Percentiles rank a stretch among this genome's conserved stretches.
These are phyloP conservation scores for Penicillium italicum DNA, from an alignment of 2,329 filamentous ascomycete genomes.

Conservation along the genomic window DNA sequence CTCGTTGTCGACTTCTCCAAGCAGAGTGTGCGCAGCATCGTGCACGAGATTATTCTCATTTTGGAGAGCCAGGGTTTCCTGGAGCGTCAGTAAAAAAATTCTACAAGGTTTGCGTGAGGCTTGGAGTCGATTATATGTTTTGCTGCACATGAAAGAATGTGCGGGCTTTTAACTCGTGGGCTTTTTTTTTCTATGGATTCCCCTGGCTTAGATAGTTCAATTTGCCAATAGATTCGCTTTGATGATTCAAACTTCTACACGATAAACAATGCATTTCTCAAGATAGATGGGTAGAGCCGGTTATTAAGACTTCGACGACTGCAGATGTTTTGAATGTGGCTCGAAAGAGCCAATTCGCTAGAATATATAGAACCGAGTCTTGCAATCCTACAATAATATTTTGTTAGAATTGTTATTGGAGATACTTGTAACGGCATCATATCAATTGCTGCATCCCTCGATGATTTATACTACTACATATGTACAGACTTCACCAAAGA, in stretches of 20 bases:
- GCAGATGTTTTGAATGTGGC: background rate
- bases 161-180: constrained; percentile 19
- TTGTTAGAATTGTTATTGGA: background rate
- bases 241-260: background rate
- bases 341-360: no score
- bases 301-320: background rate
- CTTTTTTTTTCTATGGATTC: constrained; percentile 21
- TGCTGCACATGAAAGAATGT: constrained; percentile 19
- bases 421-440: background rate
- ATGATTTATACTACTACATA: background rate
- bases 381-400: background rate
- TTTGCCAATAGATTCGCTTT: constrained; percentile 10
- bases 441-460: no score
- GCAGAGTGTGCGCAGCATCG: constrained; percentile 84
- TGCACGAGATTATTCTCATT: constrained; percentile 93
- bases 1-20: constrained; percentile 80
- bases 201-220: constrained; percentile 20
- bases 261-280: background rate
- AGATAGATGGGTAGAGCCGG: background rate
- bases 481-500: background rate
- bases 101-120: constrained; percentile 12
- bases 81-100: constrained; percentile 53
- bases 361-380: background rate
- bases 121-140: constrained; percentile 17
- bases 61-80: constrained; percentile 86